Conservation (phyloP, 441 rosid genomes). For the Gossypium schwendimanii region DNA sequence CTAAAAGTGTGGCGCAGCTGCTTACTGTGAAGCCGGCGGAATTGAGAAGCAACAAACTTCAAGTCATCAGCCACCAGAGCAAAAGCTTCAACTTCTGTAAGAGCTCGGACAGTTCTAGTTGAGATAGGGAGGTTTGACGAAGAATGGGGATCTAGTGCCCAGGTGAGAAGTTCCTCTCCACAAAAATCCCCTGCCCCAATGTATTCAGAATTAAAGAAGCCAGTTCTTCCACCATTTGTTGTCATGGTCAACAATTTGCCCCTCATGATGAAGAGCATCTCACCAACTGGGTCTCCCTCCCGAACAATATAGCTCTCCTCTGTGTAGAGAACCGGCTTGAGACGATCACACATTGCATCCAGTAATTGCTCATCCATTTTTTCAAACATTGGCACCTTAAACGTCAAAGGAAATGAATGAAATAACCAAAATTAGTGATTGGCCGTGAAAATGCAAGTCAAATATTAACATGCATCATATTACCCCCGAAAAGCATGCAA, state of each 20-base stretch:
- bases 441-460: neutral
- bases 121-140: slow-evolving; percentile 67
- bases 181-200: slow-evolving; percentile 66
- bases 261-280: slow-evolving; percentile 78
- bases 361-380: slow-evolving; percentile 60
- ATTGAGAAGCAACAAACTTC: slow-evolving; percentile 69
- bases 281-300: slow-evolving; percentile 74
- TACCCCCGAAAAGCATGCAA: neutral
- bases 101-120: slow-evolving; percentile 57
- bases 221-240: slow-evolving; percentile 63
- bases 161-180: slow-evolving; percentile 78
- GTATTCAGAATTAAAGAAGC: slow-evolving; percentile 47
- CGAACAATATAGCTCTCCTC: slow-evolving; percentile 63
- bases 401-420: slow-evolving; percentile 5
- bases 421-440: neutral
- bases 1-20: slow-evolving; percentile 71
- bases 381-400: slow-evolving; percentile 66
- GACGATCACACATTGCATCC: slow-evolving; percentile 69
- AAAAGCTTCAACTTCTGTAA: slow-evolving; percentile 71
- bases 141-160: slow-evolving; percentile 70
- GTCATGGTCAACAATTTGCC: slow-evolving; percentile 53
- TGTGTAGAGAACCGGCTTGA: slow-evolving; percentile 62
- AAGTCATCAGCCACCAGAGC: slow-evolving; percentile 67
- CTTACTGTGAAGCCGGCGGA: slow-evolving; percentile 78
- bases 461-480: neutral